Conservation (phyloP, 345 rosid genomes). For the Aegle marmelos region DNA sequence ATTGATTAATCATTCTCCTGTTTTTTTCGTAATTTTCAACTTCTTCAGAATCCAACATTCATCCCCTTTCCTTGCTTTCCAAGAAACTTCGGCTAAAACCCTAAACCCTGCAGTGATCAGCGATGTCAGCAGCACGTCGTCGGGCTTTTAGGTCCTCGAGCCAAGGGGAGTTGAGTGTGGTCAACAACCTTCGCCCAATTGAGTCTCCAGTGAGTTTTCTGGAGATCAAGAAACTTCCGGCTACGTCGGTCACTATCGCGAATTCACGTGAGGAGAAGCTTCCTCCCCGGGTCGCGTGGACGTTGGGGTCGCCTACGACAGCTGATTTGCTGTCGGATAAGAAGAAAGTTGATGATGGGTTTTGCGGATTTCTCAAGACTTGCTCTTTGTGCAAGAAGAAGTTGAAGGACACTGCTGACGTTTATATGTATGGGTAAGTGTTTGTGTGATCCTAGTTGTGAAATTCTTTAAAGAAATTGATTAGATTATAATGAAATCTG, state of each 20-base stretch:
- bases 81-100: neutral
- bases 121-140: slow-evolving; percentile 13
- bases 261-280: neutral
- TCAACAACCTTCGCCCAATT: slow-evolving; percentile 2
- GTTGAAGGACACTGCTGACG: neutral
- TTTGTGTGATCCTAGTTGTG: neutral
- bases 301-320: slow-evolving; percentile 12
- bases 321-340: neutral
- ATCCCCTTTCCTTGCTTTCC: neutral
- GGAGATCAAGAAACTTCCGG: slow-evolving; percentile 6
- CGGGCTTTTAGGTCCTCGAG: slow-evolving; percentile 19
- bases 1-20: neutral
- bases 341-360: slow-evolving; percentile 24
- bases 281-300: neutral
- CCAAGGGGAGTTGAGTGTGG: slow-evolving; percentile 24
- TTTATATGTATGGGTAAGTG: slow-evolving; percentile 30
- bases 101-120: neutral
- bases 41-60: neutral
- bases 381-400: slow-evolving; percentile 33
- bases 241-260: neutral
- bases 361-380: slow-evolving; percentile 21
- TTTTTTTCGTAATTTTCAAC: neutral
- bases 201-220: slow-evolving; percentile 1
- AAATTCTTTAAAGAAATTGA: neutral
- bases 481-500: neutral